Base-by-base conservation (phyloP, 2,329 filamentous ascomycete genomes). In the Pseudocercospora ulei region DNA sequence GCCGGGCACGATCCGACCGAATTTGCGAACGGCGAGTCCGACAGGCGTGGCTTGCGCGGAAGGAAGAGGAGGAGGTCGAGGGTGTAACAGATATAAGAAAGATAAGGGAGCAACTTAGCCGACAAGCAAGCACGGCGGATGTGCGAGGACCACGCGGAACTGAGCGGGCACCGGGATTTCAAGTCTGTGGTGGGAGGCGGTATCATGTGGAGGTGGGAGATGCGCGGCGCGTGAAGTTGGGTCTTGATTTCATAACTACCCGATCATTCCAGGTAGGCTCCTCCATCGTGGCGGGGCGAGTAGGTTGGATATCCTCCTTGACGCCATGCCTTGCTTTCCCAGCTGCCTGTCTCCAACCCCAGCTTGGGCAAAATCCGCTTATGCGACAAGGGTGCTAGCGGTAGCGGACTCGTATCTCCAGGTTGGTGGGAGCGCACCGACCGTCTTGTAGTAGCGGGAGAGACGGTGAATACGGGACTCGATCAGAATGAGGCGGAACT, bases 401-500 rank as follows among this genome's bases (percentile, higher is more conserved):
- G 88, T 96, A 66, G 88, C 85, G 68, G 77, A 84, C 82, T 96
- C 88, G 78, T 96, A 96, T 75, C 84, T 87, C 88, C 88, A 96
- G 73, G 84, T 96, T 58, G 88, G 88, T 62, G 88, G 75, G 45
- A 80, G 73, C 56, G 72, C 76, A 70, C 77, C 75, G 61, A 80
- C 88, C 67, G 86, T 88, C 83, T 95, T 96, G 84, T 96, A 98
- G 82, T 96, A 96, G 60, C 90, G 82, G 65, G 86, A 90, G 58
- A 98, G 82, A 75, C 90, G 88, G 82, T 98, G 90, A 72, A 98
- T 96, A 72, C 92, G 85, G 67, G 90, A 96, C 78, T 98, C 90
- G 72, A 98, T 93, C 61, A 98, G 82, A 88, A 98, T 98, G 56
- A 98, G 84, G 66, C 90, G 88, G 84, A 98, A 98, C 78, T 98